phyloP scores from a whole-genome alignment of 2,329 filamentous ascomycete genomes.

The Fusarium multiceps region DNA sequence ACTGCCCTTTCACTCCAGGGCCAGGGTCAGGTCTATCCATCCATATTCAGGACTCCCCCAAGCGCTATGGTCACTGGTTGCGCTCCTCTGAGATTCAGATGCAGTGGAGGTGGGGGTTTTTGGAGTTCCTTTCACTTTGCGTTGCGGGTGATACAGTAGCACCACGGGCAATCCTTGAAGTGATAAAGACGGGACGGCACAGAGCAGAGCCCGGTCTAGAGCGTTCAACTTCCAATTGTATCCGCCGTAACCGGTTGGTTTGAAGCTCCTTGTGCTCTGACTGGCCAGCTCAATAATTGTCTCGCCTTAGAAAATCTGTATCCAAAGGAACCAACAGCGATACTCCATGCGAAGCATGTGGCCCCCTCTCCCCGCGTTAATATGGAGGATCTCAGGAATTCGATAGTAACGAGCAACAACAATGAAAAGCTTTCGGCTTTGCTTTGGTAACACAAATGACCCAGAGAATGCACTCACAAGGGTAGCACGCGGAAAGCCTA shows the following conservation, averaged over 20 bases:
- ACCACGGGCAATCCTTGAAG: background rate
- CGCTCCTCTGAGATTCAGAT: slow-evolving; percentile 36
- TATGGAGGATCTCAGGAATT: slow-evolving; percentile 23
- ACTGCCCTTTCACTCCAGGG: slow-evolving; percentile 10
- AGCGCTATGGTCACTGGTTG: slow-evolving; percentile 24
- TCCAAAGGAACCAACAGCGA: slow-evolving; percentile 2
- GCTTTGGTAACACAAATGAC: slow-evolving; percentile 24
- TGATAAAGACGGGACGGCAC: background rate
- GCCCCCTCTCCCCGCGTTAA: slow-evolving; percentile 1
- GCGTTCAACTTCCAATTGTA: slow-evolving; percentile 8
- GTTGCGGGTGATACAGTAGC: slow-evolving; percentile 2
- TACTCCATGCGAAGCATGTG: slow-evolving; percentile 1
- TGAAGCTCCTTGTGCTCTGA: slow-evolving; percentile 3
- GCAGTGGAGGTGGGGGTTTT: slow-evolving; percentile 36
- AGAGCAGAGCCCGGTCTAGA: slow-evolving; percentile 1
- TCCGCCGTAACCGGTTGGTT: slow-evolving; percentile 27
- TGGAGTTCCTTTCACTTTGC: slow-evolving; percentile 11
- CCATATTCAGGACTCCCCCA: background rate
- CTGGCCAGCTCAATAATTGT: background rate
- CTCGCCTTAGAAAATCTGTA: background rate
- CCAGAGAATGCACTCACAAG: slow-evolving; percentile 25
- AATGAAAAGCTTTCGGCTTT: slow-evolving; percentile 9
- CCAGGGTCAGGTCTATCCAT: background rate
- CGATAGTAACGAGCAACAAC: slow-evolving; percentile 14
- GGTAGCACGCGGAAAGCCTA: slow-evolving; percentile 25